phyloP scores from a whole-genome alignment of 2,329 filamentous ascomycete species.

The Basipetospora sp. region DNA sequence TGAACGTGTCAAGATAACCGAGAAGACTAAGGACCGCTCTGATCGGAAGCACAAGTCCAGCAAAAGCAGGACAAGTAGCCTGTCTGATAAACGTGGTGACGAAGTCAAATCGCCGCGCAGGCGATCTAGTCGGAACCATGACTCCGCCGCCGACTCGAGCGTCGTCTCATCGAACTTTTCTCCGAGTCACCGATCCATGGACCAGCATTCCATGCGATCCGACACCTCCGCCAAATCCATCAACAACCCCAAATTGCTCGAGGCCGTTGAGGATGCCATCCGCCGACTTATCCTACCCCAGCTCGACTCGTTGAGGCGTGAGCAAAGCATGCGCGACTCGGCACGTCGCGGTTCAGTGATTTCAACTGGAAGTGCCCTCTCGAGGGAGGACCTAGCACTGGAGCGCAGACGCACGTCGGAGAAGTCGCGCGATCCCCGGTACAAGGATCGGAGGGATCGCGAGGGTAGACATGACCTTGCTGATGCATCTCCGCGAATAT shows the following conservation, averaged over 20 bases:
- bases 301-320: conserved; percentile 77
- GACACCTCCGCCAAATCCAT: conserved; percentile 49
- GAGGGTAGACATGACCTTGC: conserved; percentile 42
- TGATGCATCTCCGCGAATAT: conserved; percentile 30
- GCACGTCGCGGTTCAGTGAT: conserved; percentile 49
- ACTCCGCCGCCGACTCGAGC: conserved; percentile 39
- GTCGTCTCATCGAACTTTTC: conserved; percentile 38
- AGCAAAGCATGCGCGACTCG: conserved; percentile 62
- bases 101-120: conserved; percentile 32
- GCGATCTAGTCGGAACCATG: conserved; percentile 36
- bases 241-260: conserved; percentile 80
- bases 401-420: conserved; percentile 45
- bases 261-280: conserved; percentile 88
- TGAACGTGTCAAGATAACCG: conserved; percentile 26
- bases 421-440: conserved; percentile 4
- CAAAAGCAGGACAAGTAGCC: conserved; percentile 36
- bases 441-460: conserved; percentile 22
- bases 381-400: conserved; percentile 40
- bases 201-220: conserved; percentile 38
- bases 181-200: conserved; percentile 39
- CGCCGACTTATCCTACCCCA: conserved; percentile 80
- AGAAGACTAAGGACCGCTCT: conserved; percentile 28
- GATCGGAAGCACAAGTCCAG: conserved; percentile 33
- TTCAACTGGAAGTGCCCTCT: conserved; percentile 40
- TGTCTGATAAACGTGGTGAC: conserved; percentile 32